These are phyloP conservation scores for Saccharomyces hybrid DNA, from an alignment of 1,139 yeast species.

Conservation along the genomic window DNA sequence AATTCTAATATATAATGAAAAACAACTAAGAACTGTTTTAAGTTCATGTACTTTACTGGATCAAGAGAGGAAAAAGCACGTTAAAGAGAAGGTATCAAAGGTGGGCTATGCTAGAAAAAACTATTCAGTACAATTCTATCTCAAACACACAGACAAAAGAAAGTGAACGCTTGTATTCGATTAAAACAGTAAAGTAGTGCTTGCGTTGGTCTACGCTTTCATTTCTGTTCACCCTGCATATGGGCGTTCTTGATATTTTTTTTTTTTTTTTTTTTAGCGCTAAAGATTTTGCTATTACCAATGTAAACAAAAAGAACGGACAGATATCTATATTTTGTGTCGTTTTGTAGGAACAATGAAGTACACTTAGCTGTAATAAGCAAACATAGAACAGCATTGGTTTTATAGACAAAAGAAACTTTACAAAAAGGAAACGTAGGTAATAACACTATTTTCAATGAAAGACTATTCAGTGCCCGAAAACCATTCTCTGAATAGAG, in stretches of 20 bases:
- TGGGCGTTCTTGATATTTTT: background rate
- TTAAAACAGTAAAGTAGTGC: background rate
- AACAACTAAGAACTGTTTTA: background rate
- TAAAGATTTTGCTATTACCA: background rate
- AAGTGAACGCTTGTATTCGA: background rate
- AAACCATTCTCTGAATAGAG: conserved; percentile 20
- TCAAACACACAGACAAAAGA: background rate
- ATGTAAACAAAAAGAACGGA: background rate
- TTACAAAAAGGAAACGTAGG: background rate
- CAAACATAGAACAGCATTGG: background rate
- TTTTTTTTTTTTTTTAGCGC: background rate
- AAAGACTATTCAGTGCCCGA: background rate
- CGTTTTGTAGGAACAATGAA: background rate
- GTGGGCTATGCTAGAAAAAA: background rate
- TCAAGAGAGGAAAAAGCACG: background rate
- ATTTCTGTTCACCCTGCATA: background rate
- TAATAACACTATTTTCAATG: background rate
- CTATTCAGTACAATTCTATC: background rate
- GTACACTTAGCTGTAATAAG: too few species aligned
- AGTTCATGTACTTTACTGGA: background rate
- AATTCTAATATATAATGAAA: background rate
- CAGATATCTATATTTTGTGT: background rate
- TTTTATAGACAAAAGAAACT: background rate
- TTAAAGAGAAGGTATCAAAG: background rate
- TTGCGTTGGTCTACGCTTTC: background rate